phyloP scores from a whole-genome alignment of 2,329 filamentous ascomycete species.

The Microascus cirrosus region DNA sequence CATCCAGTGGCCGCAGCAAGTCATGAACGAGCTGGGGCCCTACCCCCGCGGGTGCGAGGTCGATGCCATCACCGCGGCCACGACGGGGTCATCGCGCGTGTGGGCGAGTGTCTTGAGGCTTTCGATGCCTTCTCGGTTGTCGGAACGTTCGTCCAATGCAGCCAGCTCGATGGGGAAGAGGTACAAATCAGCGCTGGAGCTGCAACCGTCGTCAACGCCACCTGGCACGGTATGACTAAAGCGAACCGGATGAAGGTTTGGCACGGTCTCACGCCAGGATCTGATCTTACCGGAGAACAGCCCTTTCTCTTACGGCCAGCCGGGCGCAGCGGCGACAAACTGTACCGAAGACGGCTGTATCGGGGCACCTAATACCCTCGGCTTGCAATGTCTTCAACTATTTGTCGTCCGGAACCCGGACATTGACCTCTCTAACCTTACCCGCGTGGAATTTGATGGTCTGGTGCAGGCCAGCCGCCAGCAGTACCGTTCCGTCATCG shows the following conservation, averaged over 20 bases:
- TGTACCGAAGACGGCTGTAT: constrained; percentile 1
- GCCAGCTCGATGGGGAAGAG: too few species aligned
- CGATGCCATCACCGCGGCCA: constrained; percentile 22
- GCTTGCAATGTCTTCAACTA: constrained; percentile 11
- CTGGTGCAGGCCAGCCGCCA: constrained; percentile 4
- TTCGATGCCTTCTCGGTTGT: too few species aligned
- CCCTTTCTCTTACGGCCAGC: neutral
- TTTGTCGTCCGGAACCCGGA: constrained; percentile 16
- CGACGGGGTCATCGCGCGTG: too few species aligned
- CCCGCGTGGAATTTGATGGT: constrained; percentile 4
- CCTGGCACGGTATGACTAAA: constrained; percentile 16
- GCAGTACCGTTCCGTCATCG: constrained; percentile 11
- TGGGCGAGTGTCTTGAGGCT: too few species aligned
- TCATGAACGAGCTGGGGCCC: constrained; percentile 16
- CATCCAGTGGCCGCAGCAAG: constrained; percentile 12
- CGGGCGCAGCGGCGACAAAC: neutral
- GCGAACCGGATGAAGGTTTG: constrained; percentile 15
- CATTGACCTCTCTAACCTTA: constrained; percentile 11
- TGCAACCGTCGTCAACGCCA: constrained; percentile 16
- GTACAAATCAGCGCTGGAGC: too few species aligned
- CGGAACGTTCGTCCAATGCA: too few species aligned
- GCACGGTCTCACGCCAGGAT: constrained; percentile 24
- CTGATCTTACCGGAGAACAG: neutral
- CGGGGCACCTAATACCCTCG: constrained; percentile 8
- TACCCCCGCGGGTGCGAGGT: constrained; percentile 29